These are phyloP conservation scores for Telopea speciosissima DNA, from an alignment of 177 flowering plant species.

Conservation along the genomic window DNA sequence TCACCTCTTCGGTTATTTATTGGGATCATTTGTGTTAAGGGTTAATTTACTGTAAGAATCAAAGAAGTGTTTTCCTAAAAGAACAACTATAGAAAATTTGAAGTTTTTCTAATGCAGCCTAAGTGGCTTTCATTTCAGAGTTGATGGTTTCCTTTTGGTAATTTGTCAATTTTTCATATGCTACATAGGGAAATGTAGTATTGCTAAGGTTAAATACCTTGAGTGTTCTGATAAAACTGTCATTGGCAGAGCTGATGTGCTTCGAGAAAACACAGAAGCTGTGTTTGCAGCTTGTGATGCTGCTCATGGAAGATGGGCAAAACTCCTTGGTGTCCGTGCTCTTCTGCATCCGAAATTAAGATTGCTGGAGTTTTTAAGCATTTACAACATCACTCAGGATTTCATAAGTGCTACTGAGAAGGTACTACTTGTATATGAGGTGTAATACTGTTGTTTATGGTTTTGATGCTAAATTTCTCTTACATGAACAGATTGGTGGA, in stretches of 20 bases:
- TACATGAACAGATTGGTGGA: slow-evolving; percentile 82
- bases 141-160: neutral
- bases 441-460: neutral
- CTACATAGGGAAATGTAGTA: neutral
- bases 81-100: too few species aligned
- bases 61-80: too few species aligned
- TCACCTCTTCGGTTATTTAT: too few species aligned
- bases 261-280: slow-evolving; percentile 97
- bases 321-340: slow-evolving; percentile 94
- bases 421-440: slow-evolving; percentile 32
- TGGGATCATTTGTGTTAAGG: too few species aligned
- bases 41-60: too few species aligned
- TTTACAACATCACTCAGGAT: slow-evolving; percentile 81
- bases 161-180: neutral
- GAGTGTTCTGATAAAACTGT: slow-evolving; percentile 3
- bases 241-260: slow-evolving; percentile 76
- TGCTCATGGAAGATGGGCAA: slow-evolving; percentile 99
- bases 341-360: slow-evolving; percentile 80
- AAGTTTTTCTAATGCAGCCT: too few species aligned
- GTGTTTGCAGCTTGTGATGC: slow-evolving; percentile 98
- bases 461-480: slow-evolving; percentile 19
- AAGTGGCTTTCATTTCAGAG: too few species aligned
- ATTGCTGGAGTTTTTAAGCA: slow-evolving; percentile 79
- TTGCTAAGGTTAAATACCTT: neutral
- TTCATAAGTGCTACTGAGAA: slow-evolving; percentile 89